Percentiles rank a stretch among this genome's conserved stretches.
These are phyloP conservation scores for Canavalia gladiata DNA, from an alignment of 306 rosid species.

Conservation along the genomic window DNA sequence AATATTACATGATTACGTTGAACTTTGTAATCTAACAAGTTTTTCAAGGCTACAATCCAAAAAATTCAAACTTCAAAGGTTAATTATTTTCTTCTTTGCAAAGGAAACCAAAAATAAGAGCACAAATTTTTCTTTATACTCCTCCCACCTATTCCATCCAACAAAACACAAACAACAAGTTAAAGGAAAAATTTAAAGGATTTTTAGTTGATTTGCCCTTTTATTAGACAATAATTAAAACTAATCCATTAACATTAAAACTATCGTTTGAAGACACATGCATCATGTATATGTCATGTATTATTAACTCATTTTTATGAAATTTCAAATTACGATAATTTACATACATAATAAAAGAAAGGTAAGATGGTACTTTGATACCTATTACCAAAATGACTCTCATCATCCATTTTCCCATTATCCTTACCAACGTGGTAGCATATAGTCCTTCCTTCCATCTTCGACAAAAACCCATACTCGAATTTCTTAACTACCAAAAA, in stretches of 20 bases:
- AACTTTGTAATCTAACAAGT: neutral
- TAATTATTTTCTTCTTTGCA: neutral
- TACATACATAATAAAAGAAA: conserved; percentile 25
- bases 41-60: neutral
- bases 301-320: neutral
- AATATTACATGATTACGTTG: neutral
- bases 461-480: too few relatives aligned
- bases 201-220: neutral
- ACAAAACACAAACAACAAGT: neutral
- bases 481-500: too few relatives aligned
- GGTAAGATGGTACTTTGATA: conserved; percentile 53
- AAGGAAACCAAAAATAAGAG: conserved; percentile 19
- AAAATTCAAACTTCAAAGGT: neutral
- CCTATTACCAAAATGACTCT: conserved; percentile 44
- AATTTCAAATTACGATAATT: conserved; percentile 31
- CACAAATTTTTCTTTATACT: conserved; percentile 26
- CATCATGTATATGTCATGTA: neutral
- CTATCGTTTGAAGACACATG: neutral
- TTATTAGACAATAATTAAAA: neutral
- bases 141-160: conserved; percentile 12
- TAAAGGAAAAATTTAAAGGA: neutral
- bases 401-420: too few relatives aligned
- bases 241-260: neutral
- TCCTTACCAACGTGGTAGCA: too few relatives aligned
- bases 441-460: too few relatives aligned